A percentile compares a stretch with the other conserved stretches of the same genome.
phyloP scores from a whole-genome alignment of 345 rosid species.

The Citrus mangshanensis region DNA sequence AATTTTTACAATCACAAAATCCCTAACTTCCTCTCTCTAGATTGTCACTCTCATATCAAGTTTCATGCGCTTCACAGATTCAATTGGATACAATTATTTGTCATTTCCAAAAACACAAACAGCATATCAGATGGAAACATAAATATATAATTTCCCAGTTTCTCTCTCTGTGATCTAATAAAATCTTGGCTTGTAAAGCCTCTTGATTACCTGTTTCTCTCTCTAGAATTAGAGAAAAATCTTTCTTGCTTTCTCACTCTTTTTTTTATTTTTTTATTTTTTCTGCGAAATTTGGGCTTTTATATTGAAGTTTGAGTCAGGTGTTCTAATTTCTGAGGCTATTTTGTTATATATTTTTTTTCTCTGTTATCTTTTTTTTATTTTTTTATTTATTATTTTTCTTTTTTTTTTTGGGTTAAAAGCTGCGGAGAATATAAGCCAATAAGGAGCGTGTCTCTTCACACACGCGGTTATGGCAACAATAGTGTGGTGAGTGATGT shows the following conservation, averaged over 20 bases:
- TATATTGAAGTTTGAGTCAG: conserved; percentile 2
- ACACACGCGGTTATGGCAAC: conserved; percentile 2
- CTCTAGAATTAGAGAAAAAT: conserved; percentile 19
- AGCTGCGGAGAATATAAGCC: conserved; percentile 26
- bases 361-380: neutral
- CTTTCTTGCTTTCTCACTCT: conserved; percentile 5
- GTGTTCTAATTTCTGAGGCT: neutral
- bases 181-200: conserved; percentile 2
- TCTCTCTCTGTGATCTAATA: conserved; percentile 24
- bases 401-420: neutral
- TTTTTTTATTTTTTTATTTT: neutral
- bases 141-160: neutral
- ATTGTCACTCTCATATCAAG: conserved; percentile 1
- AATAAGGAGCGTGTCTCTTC: conserved; percentile 5
- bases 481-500: neutral
- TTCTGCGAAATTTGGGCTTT: neutral
- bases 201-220: conserved; percentile 21
- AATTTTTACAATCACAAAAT: neutral
- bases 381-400: neutral
- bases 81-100: conserved; percentile 5
- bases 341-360: neutral
- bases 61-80: conserved; percentile 9
- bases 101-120: conserved; percentile 7
- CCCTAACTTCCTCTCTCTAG: conserved; percentile 1
- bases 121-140: conserved; percentile 24